These are phyloP conservation scores for Xylaria palmicola DNA, from an alignment of 495 filamentous ascomycete species.

Conservation along the genomic window DNA sequence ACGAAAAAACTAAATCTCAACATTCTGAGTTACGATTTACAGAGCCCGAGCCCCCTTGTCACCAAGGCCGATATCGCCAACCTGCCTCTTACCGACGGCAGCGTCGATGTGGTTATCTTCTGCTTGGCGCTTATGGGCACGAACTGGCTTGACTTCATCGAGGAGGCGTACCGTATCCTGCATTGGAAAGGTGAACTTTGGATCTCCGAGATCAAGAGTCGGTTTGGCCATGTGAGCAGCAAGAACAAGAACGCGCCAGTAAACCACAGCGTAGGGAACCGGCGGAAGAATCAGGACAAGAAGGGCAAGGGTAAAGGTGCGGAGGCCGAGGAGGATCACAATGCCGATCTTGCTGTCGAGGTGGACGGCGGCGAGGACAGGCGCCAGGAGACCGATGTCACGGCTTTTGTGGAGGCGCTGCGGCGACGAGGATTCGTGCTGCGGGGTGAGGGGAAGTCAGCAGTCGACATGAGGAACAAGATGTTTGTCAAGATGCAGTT, in stretches of 20 bases:
- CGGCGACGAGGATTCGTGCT: slow-evolving; percentile 75
- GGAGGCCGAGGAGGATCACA: slow-evolving; percentile 46
- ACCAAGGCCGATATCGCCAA: slow-evolving; percentile 85
- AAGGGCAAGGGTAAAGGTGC: slow-evolving; percentile 53
- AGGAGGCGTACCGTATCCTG: slow-evolving; percentile 88
- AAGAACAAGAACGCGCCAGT: slow-evolving; percentile 54
- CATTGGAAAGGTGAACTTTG: slow-evolving; percentile 92
- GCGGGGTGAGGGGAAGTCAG: slow-evolving; percentile 50
- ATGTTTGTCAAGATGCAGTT: slow-evolving; percentile 99
- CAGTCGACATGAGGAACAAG: slow-evolving; percentile 81
- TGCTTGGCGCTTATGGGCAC: slow-evolving; percentile 98
- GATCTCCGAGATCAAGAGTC: slow-evolving; percentile 93
- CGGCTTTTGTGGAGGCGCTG: slow-evolving; percentile 84
- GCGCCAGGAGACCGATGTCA: slow-evolving; percentile 74
- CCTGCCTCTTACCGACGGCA: slow-evolving; percentile 68
- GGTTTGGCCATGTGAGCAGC: slow-evolving; percentile 65
- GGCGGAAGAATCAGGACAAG: slow-evolving; percentile 47
- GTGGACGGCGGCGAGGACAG: slow-evolving; percentile 51
- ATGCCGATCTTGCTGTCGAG: slow-evolving; percentile 49
- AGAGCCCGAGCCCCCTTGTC: slow-evolving; percentile 64
- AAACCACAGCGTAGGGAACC: slow-evolving; percentile 61
- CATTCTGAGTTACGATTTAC: slow-evolving; percentile 52
- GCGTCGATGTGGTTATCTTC: slow-evolving; percentile 83
- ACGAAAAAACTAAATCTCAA: slow-evolving; percentile 41
- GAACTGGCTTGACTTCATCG: slow-evolving; percentile 93